Conservation (phyloP, 805 yeast species). For the Spathaspora arborariae region DNA sequence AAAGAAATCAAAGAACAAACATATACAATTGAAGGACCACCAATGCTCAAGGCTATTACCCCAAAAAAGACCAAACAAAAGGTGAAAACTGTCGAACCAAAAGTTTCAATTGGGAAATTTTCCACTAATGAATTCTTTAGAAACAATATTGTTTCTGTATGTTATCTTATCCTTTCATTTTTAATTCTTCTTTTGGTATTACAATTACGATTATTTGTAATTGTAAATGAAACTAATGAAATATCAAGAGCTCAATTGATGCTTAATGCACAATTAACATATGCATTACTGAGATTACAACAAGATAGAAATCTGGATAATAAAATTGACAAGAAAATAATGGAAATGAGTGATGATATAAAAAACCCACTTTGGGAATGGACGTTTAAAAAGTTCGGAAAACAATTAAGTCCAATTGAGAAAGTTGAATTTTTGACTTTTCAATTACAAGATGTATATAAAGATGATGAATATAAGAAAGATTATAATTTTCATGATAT, state of each 20-base stretch:
- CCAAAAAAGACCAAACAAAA: conserved; percentile 6
- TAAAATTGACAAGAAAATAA: background rate
- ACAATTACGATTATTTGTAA: conserved; percentile 17
- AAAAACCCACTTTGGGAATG: conserved; percentile 20
- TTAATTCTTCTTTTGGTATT: conserved; percentile 17
- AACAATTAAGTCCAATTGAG: conserved; percentile 14
- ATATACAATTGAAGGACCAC: conserved; percentile 18
- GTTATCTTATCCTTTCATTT: conserved; percentile 17
- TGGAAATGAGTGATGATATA: conserved; percentile 4
- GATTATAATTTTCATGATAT: conserved; percentile 3
- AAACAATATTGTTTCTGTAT: conserved; percentile 13
- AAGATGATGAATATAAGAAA: background rate
- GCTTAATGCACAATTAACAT: conserved; percentile 14
- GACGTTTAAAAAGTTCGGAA: conserved; percentile 14
- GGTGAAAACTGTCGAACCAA: conserved; percentile 1
- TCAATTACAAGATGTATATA: conserved; percentile 10
- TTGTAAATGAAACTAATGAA: conserved; percentile 19
- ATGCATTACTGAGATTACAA: background rate
- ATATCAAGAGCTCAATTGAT: conserved; percentile 18
- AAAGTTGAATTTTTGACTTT: conserved; percentile 17
- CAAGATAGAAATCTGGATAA: background rate
- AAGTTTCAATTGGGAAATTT: background rate
- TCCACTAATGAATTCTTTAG: conserved; percentile 8
- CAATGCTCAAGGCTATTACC: background rate
- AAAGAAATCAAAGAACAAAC: conserved; percentile 23